phyloP scores from a whole-genome alignment of 768 basidiomycete species.

The Macrolepiota albuminosa region DNA sequence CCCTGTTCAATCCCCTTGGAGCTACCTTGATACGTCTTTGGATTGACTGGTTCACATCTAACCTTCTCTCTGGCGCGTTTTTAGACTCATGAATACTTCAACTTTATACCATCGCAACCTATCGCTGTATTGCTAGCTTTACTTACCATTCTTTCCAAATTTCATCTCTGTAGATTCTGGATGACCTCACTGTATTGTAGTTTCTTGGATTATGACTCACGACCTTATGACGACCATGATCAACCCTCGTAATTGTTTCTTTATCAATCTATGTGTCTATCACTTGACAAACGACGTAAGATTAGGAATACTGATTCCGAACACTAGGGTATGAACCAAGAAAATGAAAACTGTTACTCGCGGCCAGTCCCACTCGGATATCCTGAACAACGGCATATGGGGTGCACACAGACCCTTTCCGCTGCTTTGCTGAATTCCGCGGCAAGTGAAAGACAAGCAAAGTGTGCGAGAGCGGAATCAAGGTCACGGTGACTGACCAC shows the following conservation, averaged over 20 bases:
- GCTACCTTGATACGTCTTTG: neutral
- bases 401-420: too few species aligned
- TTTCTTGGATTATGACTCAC: neutral
- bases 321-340: too few species aligned
- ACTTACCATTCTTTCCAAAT: neutral
- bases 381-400: too few species aligned
- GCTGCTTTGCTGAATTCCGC: too few species aligned
- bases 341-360: too few species aligned
- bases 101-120: neutral
- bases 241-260: neutral
- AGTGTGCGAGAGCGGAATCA: neutral
- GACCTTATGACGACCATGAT: neutral
- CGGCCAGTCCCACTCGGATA: too few species aligned
- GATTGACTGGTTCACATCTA: neutral
- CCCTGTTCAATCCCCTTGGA: conserved; percentile 5
- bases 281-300: neutral
- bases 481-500: neutral
- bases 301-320: neutral
- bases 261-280: neutral
- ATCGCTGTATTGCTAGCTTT: neutral
- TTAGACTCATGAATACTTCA: neutral
- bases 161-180: neutral
- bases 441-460: too few species aligned
- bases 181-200: neutral
- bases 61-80: neutral